phyloP scores from a whole-genome alignment of 2,329 filamentous ascomycete genomes.

The Beauveria varroae region DNA sequence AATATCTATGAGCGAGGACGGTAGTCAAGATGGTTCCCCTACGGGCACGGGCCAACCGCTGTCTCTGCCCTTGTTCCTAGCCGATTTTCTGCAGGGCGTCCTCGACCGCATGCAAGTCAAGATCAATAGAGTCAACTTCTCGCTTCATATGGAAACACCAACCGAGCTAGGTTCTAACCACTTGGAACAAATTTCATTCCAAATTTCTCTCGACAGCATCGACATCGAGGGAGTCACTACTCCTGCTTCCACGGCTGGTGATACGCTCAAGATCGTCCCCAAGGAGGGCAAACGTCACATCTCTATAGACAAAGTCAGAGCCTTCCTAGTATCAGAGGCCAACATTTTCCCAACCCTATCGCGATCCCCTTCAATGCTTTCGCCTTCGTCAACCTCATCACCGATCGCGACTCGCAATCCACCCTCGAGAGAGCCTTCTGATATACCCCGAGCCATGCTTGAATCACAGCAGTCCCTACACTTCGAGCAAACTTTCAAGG shows the following conservation, averaged over 20 bases:
- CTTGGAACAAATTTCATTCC: conserved; percentile 53
- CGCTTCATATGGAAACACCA: conserved; percentile 54
- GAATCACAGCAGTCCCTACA: conserved; percentile 18
- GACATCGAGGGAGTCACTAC: conserved; percentile 60
- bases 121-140: conserved; percentile 58
- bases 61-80: conserved; percentile 62
- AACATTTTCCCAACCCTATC: conserved; percentile 56
- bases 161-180: conserved; percentile 37
- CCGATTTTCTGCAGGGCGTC: conserved; percentile 66
- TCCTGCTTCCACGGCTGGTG: conserved; percentile 22
- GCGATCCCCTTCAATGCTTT: conserved; percentile 45
- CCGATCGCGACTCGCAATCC: conserved; percentile 38
- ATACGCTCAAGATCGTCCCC: conserved; percentile 30
- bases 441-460: conserved; percentile 14
- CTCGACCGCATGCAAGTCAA: conserved; percentile 62
- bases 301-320: conserved; percentile 54
- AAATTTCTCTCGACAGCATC: conserved; percentile 56
- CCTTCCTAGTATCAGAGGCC: conserved; percentile 59
- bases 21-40: conserved; percentile 50
- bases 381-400: conserved; percentile 39
- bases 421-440: conserved; percentile 22
- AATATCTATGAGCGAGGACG: conserved; percentile 51
- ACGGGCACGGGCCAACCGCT: conserved; percentile 65
- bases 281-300: conserved; percentile 61
- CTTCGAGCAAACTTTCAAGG: conserved; percentile 12